Evolutionary conservation across 257 asterid genomes (phyloP).

Genomic region (Solanum tacnaense): DNA sequence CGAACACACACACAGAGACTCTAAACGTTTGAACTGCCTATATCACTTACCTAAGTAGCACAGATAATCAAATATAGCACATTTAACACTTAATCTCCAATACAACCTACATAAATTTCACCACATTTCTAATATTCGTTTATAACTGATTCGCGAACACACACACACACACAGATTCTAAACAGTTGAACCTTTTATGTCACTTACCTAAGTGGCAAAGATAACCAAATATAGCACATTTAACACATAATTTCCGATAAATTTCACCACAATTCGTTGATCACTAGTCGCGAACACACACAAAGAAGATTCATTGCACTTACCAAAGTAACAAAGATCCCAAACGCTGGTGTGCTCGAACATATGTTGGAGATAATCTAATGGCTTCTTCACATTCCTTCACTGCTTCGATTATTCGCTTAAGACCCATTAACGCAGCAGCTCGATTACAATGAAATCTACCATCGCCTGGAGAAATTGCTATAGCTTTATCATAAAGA

Average conservation of each 20-base stretch:
- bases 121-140: neutral
- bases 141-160: neutral
- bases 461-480: constrained; percentile 37
- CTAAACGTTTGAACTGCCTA: constrained; percentile 4
- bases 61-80: constrained; percentile 5
- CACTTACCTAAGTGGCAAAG: constrained; percentile 54
- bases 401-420: constrained; percentile 39
- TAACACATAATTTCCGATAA: neutral
- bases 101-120: neutral
- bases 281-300: neutral
- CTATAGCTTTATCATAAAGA: constrained; percentile 58
- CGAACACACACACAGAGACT: neutral
- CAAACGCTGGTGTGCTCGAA: constrained; percentile 58
- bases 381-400: constrained; percentile 66
- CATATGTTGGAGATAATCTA: constrained; percentile 55
- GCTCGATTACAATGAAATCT: constrained; percentile 47
- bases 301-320: constrained; percentile 5
- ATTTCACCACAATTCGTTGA: neutral
- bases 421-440: constrained; percentile 53
- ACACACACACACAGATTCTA: neutral
- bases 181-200: constrained; percentile 10
- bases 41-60: constrained; percentile 48
- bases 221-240: neutral
- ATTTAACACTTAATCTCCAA: neutral
- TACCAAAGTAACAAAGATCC: constrained; percentile 63